Evolutionary conservation across 139 green algal species (phyloP).

Genomic region (Pedinophyceae sp.): DNA sequence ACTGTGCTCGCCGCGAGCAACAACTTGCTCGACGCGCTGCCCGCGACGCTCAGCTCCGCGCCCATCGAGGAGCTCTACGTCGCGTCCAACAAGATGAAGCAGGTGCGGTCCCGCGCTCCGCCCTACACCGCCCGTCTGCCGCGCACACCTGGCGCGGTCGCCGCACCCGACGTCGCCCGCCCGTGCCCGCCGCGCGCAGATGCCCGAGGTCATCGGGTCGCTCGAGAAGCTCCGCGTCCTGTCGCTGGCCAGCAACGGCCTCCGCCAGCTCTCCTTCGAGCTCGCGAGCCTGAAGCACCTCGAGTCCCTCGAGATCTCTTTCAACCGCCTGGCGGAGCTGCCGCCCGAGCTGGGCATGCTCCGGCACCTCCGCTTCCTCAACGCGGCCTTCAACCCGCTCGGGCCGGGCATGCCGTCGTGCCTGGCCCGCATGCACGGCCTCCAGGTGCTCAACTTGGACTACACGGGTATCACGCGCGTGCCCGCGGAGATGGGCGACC

Average conservation of each 20-base stretch:
- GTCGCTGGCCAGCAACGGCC: background rate
- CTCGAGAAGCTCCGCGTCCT: slow-evolving; percentile 1
- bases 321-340: slow-evolving; percentile 12
- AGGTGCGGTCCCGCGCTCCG: no score
- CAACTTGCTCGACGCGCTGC: background rate
- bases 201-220: background rate
- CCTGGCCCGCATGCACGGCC: background rate
- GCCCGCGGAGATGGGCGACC: slow-evolving; percentile 11
- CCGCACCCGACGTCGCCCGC: no score
- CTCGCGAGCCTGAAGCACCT: background rate
- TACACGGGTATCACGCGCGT: slow-evolving; percentile 22
- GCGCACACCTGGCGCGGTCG: no score
- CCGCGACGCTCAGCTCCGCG: background rate
- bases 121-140: no score
- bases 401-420: background rate
- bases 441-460: background rate
- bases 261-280: background rate
- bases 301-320: background rate
- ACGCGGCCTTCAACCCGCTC: slow-evolving; percentile 5
- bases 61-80: background rate
- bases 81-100: background rate
- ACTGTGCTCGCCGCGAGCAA: background rate
- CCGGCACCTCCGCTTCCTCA: slow-evolving; percentile 15
- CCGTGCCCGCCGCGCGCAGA: no score
- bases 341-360: slow-evolving; percentile 11